Base-by-base conservation (phyloP, 768 basidiomycete genomes). In the Xerocomellus dryophilus region DNA sequence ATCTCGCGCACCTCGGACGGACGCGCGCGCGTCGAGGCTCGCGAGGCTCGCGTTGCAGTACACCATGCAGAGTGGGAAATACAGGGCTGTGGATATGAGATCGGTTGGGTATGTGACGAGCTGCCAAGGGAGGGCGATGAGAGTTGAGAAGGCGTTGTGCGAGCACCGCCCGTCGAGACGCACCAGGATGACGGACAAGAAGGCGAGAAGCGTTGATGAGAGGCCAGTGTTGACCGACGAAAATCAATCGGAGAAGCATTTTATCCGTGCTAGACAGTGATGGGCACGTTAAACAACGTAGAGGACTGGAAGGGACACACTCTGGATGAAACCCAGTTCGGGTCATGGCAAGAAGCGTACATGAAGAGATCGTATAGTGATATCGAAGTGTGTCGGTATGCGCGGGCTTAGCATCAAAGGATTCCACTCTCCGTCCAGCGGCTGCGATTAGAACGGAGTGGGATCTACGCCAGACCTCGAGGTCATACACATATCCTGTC, bases 361-460 rank as follows among this genome's bases (percentile, higher is more conserved):
- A 25, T 25, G 5, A 25, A 25, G 4, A 25, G 5, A 25, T 25
- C 23, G 23, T 25, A 25, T 25, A 5, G 23, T 25, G 23, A 25
- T 3, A 25, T 25, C 23, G 23, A 25, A 3, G 25, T 3, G 6
- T 1, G 4, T 5, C 5, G 5, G 29, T 6, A 47, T 43, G 9
- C 40, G 42, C 3, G 11, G 8, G 63, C 78, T 47, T 50, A 93
- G 25, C 94, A 74, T 93, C 83, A 61, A 99, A 99, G 1, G 81
- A 86, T 66, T 97, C 94, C 2, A 97, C 97, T n/a, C n/a, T n/a
- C n/a, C 66, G 60, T 99, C 97, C 20, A 82, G 75, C 0, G 94
- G 92, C 48, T 78, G 77, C 7, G 91, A 92, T 43, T 76, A 74
- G 58, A 87, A 82, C 17, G 76, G 70, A 15, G 74, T 68, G n/a